A percentile compares a stretch with the other conserved stretches of the same genome.
These are phyloP conservation scores for Alnus rubra DNA, from an alignment of 306 rosid species.

Conservation along the genomic window DNA sequence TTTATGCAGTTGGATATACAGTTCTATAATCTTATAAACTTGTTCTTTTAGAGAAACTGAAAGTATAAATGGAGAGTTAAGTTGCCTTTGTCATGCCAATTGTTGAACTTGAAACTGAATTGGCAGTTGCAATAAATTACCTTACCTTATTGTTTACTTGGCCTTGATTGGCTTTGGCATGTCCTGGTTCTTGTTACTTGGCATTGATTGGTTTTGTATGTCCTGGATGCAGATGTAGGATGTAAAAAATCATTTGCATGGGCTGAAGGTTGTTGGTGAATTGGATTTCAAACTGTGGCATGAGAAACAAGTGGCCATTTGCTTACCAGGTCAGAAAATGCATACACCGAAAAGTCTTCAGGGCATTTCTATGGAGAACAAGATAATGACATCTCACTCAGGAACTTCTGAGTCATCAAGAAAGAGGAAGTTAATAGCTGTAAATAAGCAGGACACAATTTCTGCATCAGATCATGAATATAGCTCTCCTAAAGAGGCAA, in stretches of 20 bases:
- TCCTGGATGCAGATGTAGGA: slow-evolving; percentile 7
- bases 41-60: neutral
- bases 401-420: slow-evolving; percentile 1
- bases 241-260: neutral
- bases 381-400: neutral
- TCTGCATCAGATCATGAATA: neutral
- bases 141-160: neutral
- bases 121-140: neutral
- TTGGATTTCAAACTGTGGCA: neutral
- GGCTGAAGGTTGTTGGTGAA: neutral
- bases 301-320: neutral
- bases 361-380: neutral
- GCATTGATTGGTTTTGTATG: neutral
- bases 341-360: neutral
- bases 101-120: neutral
- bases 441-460: neutral
- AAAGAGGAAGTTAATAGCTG: slow-evolving; percentile 2
- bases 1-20: neutral
- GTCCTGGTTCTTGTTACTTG: neutral
- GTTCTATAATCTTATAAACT: neutral
- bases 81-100: neutral
- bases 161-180: neutral
- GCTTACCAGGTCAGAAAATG: neutral
- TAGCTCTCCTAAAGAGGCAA: neutral
- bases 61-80: neutral